phyloP scores from a whole-genome alignment of 1,139 yeast genomes.

The Hansenula sp. region DNA sequence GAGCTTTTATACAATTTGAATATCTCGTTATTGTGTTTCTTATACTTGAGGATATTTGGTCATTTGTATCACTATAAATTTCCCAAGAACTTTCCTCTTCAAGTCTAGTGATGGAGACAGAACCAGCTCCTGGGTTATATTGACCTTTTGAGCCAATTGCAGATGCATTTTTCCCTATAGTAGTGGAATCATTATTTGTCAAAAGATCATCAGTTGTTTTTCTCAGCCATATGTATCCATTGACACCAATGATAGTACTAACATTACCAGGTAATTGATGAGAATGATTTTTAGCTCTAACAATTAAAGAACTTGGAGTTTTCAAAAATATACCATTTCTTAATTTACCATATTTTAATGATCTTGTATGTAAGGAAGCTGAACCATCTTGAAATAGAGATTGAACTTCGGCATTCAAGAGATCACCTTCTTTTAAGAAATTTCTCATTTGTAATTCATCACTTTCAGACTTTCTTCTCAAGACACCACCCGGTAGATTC shows the following conservation, averaged over 20 bases:
- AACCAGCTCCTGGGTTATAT: constrained; percentile 55
- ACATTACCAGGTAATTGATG: constrained; percentile 88
- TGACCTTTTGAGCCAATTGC: constrained; percentile 36
- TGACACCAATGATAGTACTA: constrained; percentile 85
- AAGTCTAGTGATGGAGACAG: constrained; percentile 72
- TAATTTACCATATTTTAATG: constrained; percentile 89
- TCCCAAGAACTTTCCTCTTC: constrained; percentile 97
- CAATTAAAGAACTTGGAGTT: constrained; percentile 78
- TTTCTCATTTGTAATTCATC: constrained; percentile 96
- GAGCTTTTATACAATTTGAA: constrained; percentile 75
- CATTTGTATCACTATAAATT: constrained; percentile 89
- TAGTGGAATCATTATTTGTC: constrained; percentile 26
- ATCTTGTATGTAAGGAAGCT: constrained; percentile 92
- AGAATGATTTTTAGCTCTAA: constrained; percentile 83
- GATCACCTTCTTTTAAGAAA: constrained; percentile 94
- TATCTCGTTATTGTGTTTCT: constrained; percentile 81
- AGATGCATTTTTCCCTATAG: constrained; percentile 34
- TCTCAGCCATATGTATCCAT: constrained; percentile 91
- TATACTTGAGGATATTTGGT: constrained; percentile 53
- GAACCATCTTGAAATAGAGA: constrained; percentile 84
- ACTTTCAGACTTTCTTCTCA: constrained; percentile 88
- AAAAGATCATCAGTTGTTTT: constrained; percentile 48
- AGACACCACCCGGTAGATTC: constrained; percentile 94
- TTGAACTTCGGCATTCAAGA: constrained; percentile 94
- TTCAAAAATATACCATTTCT: constrained; percentile 82